Evolutionary conservation across 257 asterid genomes (phyloP).

Genomic region (Nicotiana obtusifolia): DNA sequence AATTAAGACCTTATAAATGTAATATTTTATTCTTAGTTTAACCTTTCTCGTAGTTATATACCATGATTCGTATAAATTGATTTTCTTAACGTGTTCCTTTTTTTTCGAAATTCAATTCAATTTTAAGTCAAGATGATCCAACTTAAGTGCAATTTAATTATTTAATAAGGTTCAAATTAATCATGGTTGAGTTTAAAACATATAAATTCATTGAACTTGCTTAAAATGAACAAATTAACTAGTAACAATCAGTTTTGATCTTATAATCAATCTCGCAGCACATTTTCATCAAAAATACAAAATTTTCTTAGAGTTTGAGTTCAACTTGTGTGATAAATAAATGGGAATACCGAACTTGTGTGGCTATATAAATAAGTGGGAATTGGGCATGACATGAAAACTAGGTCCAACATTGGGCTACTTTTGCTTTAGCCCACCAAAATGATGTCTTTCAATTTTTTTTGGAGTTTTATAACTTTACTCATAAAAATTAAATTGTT

Average conservation of each 20-base stretch:
- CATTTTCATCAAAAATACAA: background rate
- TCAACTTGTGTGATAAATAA: background rate
- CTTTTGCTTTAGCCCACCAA: background rate
- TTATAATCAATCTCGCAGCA: background rate
- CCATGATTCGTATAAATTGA: no score
- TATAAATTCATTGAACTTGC: background rate
- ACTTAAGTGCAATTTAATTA: background rate
- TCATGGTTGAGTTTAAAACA: background rate
- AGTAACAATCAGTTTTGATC: background rate
- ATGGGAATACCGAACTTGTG: background rate
- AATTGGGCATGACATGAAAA: no score
- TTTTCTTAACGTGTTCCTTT: no score
- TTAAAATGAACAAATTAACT: no score
- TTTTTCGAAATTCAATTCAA: no score
- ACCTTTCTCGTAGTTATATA: background rate
- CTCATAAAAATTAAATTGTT: no score
- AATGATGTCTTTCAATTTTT: background rate
- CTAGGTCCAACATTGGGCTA: no score
- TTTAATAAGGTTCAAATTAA: background rate
- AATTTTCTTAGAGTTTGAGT: background rate
- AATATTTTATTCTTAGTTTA: no score
- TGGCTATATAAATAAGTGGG: background rate
- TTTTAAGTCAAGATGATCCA: background rate
- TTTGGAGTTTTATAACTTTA: no score
- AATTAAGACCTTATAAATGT: no score